Evolutionary conservation across 257 asterid genomes (phyloP), one percentile per base, ranked within the genome.

Genomic region (Solanum raphanifolium): DNA sequence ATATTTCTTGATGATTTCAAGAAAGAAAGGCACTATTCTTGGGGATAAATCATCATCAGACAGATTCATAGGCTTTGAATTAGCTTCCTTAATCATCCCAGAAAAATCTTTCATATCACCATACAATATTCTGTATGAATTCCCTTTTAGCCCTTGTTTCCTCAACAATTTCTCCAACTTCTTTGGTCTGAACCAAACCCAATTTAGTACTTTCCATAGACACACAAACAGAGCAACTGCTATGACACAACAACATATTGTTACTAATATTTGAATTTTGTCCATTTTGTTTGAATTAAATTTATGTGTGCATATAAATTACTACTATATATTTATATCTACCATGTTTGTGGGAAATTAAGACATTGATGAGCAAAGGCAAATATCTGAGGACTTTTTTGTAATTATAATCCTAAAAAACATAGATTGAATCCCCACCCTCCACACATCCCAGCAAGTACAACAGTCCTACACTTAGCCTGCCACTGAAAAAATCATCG

Each of bases 81-180:
- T 16, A 13, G 90, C 91, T 85, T 87, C 86, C 38, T 38, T 15
- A 31, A 25, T 13, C 87, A 85, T 9, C 39, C 55, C 20, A 3
- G 66, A 13, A 7, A 85, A 13, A 9, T 89, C 90, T 32, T 85
- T 87, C 32, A 85, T 48, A 36, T 87, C 91, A 1, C 91, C 88
- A 46, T 12, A 46, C 7, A 46, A 13, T 46, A 91, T 7, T 84
- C 60, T 90, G 87, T 90, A 93, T 4, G 90, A 34, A 43, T 88
- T 90, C 5, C 93, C 95, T 1, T 25, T 87, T 65, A 92, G 87
- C 13, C 95, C 93, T 52, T 90, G 91, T 34, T 86, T 9, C 43
- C 34, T 75, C 35, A 87, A 82, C 15, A 9, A 9, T 31, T 73
- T 89, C 75, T 89, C 89, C 21, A 83, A 69, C 68, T 13, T 89